A percentile compares a stretch with the other conserved stretches of the same genome.
phyloP scores from a whole-genome alignment of 352 stramenopile genomes.

The Phytophthora quininea region DNA sequence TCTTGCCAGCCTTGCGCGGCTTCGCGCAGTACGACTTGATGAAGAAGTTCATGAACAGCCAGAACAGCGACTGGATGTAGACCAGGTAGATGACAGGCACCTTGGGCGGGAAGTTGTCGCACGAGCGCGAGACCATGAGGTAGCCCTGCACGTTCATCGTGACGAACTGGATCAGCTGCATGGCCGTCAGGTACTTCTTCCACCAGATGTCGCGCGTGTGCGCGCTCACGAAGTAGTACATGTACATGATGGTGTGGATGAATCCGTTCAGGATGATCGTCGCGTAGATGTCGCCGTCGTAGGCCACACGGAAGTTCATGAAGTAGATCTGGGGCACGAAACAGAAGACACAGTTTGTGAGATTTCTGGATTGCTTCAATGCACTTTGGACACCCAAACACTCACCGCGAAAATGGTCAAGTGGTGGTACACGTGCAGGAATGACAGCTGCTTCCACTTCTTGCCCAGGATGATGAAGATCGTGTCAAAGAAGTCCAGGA shows the following conservation, averaged over 20 bases:
- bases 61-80: conserved; percentile 90
- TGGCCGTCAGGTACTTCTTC: conserved; percentile 96
- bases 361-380: too few relatives aligned
- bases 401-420: conserved; percentile 94
- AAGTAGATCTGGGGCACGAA: conserved; percentile 88
- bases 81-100: conserved; percentile 92
- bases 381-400: background rate
- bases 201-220: conserved; percentile 98
- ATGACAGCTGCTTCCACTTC: conserved; percentile 97
- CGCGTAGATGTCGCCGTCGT: conserved; percentile 97
- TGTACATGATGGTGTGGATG: conserved; percentile 99
- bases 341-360: background rate
- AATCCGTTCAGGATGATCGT: conserved; percentile 97
- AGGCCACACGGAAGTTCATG: conserved; percentile 92
- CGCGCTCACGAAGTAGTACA: conserved; percentile 98
- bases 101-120: conserved; percentile 75
- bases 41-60: conserved; percentile 97
- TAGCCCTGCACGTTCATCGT: conserved; percentile 84
- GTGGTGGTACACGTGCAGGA: conserved; percentile 99
- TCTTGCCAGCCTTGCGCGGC: conserved; percentile 49
- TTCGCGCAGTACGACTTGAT: conserved; percentile 92
- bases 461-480: conserved; percentile 99
- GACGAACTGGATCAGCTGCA: conserved; percentile 96
- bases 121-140: conserved; percentile 87
- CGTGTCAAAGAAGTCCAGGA: conserved; percentile 93